Conservation (phyloP, 495 filamentous ascomycete genomes). For the Podospora didyma region DNA sequence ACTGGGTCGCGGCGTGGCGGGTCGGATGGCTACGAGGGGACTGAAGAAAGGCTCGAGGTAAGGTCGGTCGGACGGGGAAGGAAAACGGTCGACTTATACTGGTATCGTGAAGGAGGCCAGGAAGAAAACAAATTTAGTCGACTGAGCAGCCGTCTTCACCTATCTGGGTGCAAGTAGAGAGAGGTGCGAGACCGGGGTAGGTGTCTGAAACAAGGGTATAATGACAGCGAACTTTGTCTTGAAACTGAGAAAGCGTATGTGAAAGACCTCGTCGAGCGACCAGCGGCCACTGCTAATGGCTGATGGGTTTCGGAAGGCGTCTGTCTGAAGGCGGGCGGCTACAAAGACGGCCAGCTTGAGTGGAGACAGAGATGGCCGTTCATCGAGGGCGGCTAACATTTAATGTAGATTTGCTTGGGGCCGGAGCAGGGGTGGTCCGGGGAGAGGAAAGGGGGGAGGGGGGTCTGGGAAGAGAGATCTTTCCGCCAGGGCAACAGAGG, state of each 20-base stretch:
- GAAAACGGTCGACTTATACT: slow-evolving; percentile 31
- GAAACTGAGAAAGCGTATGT: slow-evolving; percentile 48
- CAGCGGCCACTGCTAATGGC: slow-evolving; percentile 44
- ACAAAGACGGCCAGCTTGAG: slow-evolving; percentile 26
- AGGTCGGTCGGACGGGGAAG: slow-evolving; percentile 18
- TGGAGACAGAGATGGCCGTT: slow-evolving; percentile 19
- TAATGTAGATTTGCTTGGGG: slow-evolving; percentile 8
- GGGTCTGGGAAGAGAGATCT: slow-evolving; percentile 1
- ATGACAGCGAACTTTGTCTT: slow-evolving; percentile 34
- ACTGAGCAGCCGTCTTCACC: slow-evolving; percentile 10
- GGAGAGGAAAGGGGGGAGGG: slow-evolving; percentile 8
- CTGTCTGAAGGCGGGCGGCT: slow-evolving; percentile 49
- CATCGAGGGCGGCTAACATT: slow-evolving; percentile 40
- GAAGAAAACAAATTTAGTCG: slow-evolving; percentile 15
- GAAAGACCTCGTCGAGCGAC: slow-evolving; percentile 37
- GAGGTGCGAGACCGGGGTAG: slow-evolving; percentile 14
- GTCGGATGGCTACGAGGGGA: slow-evolving; percentile 26
- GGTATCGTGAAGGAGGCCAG: slow-evolving; percentile 18
- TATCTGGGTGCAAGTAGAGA: slow-evolving; percentile 10
- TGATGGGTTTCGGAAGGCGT: slow-evolving; percentile 43
- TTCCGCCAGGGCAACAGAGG: neutral
- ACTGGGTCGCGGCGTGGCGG: slow-evolving; percentile 24
- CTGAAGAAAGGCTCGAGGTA: slow-evolving; percentile 25
- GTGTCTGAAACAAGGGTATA: slow-evolving; percentile 44
- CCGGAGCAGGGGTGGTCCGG: neutral